phyloP scores from a whole-genome alignment of 805 yeast genomes.

The Saturnispora mendoncae region DNA sequence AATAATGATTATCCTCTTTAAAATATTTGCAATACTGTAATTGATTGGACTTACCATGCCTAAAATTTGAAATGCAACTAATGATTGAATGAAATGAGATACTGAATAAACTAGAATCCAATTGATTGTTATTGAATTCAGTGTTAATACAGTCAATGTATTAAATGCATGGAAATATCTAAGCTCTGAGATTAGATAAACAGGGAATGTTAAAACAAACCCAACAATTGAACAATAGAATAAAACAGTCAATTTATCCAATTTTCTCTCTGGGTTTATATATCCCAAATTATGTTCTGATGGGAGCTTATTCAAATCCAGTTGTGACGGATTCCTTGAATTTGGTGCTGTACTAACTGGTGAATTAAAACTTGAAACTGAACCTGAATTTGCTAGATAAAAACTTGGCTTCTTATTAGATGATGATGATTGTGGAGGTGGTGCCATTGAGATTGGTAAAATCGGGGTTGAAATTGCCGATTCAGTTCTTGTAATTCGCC shows the following conservation, averaged over 20 bases:
- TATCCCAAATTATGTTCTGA: constrained; percentile 18
- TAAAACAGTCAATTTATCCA: constrained; percentile 64
- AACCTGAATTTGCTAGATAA: constrained; percentile 18
- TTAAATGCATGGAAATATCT: constrained; percentile 22
- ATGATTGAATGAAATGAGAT: constrained; percentile 63
- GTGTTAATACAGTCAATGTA: constrained; percentile 26
- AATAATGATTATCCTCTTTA: constrained; percentile 66
- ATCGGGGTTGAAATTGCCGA: constrained; percentile 30
- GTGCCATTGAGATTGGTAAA: constrained; percentile 27
- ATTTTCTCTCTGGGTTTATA: constrained; percentile 29
- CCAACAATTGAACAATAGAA: constrained; percentile 68
- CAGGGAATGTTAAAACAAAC: constrained; percentile 54
- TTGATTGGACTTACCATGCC: constrained; percentile 68
- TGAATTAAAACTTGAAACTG: constrained; percentile 8
- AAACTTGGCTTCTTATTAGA: not conserved
- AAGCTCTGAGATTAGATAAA: constrained; percentile 52
- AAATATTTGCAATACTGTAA: constrained; percentile 69
- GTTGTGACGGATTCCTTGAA: constrained; percentile 7
- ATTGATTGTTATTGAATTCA: constrained; percentile 21
- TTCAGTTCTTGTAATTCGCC: constrained; percentile 25
- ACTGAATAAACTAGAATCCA: constrained; percentile 54
- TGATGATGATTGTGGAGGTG: constrained; percentile 19
- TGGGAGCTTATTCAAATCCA: constrained; percentile 1
- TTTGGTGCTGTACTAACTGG: constrained; percentile 5
- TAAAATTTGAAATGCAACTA: constrained; percentile 67